Conservation (phyloP, 2,329 filamentous ascomycete species). For the Plenodomus lindquistii region DNA sequence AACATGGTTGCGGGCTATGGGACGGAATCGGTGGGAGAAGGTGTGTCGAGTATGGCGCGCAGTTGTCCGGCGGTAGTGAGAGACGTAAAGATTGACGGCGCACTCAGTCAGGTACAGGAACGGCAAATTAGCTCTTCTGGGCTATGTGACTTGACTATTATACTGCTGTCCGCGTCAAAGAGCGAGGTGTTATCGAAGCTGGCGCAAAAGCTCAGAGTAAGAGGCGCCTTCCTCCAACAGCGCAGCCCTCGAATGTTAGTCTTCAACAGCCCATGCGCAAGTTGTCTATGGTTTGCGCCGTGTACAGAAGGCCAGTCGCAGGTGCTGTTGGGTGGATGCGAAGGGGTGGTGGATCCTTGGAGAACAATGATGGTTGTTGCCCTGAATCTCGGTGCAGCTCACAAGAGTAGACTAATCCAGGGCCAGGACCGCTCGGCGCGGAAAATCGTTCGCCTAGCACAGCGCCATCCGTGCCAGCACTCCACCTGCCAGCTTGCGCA, state of each 20-base stretch:
- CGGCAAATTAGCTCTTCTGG: slow-evolving; percentile 4
- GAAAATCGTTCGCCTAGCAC: slow-evolving; percentile 22
- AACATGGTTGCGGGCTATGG: slow-evolving; percentile 68
- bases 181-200: slow-evolving; percentile 16
- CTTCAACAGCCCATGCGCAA: slow-evolving; percentile 34
- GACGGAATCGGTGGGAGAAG: background rate
- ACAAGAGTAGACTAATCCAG: too few species aligned
- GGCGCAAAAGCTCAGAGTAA: slow-evolving; percentile 25
- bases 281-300: slow-evolving; percentile 19
- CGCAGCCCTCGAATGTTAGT: slow-evolving; percentile 21
- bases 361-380: slow-evolving; percentile 12
- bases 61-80: slow-evolving; percentile 1
- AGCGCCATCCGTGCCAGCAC: slow-evolving; percentile 8
- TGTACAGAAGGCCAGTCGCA: slow-evolving; percentile 13
- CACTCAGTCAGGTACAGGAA: background rate
- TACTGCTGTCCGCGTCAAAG: slow-evolving; percentile 22
- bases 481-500: slow-evolving; percentile 25
- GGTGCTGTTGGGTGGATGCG: slow-evolving; percentile 14
- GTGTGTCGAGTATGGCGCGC: slow-evolving; percentile 8
- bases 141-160: slow-evolving; percentile 33
- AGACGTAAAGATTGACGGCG: background rate
- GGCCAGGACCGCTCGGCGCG: slow-evolving; percentile 13
- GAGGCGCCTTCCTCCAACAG: slow-evolving; percentile 38
- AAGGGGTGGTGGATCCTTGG: slow-evolving; percentile 13
- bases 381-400: too few species aligned